Conservation (phyloP, 805 yeast species). For the Wickerhamomyces silvicola region DNA sequence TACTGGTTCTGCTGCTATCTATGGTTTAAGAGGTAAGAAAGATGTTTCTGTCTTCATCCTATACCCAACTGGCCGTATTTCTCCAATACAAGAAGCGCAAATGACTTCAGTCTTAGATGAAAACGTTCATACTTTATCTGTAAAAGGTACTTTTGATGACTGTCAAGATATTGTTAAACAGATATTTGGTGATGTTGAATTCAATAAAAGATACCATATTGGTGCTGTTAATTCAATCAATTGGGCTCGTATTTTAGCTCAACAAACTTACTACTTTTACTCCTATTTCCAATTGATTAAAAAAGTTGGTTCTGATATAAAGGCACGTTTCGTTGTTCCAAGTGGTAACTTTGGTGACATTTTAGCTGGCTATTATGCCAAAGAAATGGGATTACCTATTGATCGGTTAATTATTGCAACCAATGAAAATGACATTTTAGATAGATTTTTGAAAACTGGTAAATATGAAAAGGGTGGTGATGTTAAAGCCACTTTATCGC, state of each 20-base stretch:
- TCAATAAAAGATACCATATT: conserved; percentile 84
- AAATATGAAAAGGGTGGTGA: conserved; percentile 68
- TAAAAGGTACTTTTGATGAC: conserved; percentile 95
- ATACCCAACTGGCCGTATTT: conserved; percentile 95
- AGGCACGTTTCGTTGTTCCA: conserved; percentile 86
- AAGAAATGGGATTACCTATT: conserved; percentile 90
- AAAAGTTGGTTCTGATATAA: conserved; percentile 30
- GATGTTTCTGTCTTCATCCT: conserved; percentile 96
- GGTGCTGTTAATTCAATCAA: conserved; percentile 98
- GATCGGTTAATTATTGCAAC: conserved; percentile 89
- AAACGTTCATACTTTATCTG: conserved; percentile 92
- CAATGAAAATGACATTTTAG: conserved; percentile 89
- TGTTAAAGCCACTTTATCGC: conserved; percentile 87
- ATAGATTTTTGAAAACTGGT: conserved; percentile 86
- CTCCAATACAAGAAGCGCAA: conserved; percentile 96
- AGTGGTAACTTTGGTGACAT: conserved; percentile 98
- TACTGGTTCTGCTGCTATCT: conserved; percentile 98
- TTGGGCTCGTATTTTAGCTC: conserved; percentile 98
- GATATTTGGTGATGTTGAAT: conserved; percentile 82
- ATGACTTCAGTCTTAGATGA: conserved; percentile 94
- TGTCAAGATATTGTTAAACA: conserved; percentile 96
- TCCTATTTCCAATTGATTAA: conserved; percentile 72
- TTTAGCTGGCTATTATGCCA: conserved; percentile 92
- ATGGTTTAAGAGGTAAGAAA: conserved; percentile 93
- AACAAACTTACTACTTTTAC: conserved; percentile 93